A percentile compares a stretch with the other conserved stretches of the same genome.
Evolutionary conservation across 345 rosid species (phyloP).

Genomic region (Eucalyptus cloeziana): DNA sequence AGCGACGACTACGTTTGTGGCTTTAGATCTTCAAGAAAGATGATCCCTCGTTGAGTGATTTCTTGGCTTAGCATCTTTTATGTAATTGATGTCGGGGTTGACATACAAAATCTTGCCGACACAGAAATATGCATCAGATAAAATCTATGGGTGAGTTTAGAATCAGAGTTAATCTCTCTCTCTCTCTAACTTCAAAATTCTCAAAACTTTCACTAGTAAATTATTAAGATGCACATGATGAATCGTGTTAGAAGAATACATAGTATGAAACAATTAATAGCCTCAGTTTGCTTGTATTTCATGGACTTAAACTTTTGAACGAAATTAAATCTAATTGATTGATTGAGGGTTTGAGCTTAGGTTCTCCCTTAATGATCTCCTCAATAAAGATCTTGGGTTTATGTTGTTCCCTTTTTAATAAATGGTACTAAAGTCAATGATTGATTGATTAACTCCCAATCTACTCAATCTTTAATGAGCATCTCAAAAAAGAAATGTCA

Average conservation of each 20-base stretch:
- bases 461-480: neutral
- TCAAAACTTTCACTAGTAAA: neutral
- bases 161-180: no score
- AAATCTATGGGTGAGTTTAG: neutral
- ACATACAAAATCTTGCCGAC: neutral
- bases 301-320: neutral
- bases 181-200: neutral
- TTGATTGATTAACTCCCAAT: neutral
- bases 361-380: no score
- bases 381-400: neutral
- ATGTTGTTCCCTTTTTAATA: rapidly evolving
- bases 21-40: neutral
- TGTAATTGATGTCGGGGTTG: neutral
- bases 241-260: neutral
- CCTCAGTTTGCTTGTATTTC: rapidly evolving
- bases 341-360: neutral
- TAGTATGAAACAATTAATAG: neutral
- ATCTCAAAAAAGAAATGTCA: neutral
- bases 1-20: neutral
- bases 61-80: neutral
- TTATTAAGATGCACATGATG: neutral
- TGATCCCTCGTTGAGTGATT: neutral
- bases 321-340: neutral
- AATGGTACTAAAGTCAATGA: rapidly evolving
- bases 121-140: neutral